phyloP scores from a whole-genome alignment of 2,329 filamentous ascomycete genomes.

The Remersonia thermophila region DNA sequence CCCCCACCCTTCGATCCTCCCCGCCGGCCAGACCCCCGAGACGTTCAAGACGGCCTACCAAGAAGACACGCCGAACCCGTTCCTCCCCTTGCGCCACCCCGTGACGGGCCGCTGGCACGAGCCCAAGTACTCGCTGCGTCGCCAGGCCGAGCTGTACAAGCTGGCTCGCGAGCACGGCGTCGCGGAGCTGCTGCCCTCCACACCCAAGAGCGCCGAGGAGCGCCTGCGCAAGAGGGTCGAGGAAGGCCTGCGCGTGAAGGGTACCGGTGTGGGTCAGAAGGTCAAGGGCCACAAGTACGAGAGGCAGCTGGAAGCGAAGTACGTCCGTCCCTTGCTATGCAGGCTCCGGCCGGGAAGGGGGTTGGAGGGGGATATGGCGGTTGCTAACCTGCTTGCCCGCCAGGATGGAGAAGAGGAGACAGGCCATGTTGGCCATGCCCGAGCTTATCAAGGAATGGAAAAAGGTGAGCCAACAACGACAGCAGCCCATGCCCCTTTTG shows the following conservation, averaged over 20 bases:
- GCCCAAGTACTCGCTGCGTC: slow-evolving; percentile 68
- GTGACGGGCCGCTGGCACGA: slow-evolving; percentile 72
- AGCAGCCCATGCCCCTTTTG: neutral
- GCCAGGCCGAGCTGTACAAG: slow-evolving; percentile 85
- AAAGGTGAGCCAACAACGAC: slow-evolving; percentile 55
- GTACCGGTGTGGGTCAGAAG: slow-evolving; percentile 80
- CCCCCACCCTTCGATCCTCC: slow-evolving; percentile 55
- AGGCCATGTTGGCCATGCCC: slow-evolving; percentile 92
- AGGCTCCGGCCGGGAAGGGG: neutral
- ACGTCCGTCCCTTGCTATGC: slow-evolving; percentile 29
- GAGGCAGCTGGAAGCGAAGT: slow-evolving; percentile 65
- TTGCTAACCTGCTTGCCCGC: slow-evolving; percentile 21
- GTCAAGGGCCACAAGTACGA: slow-evolving; percentile 96
- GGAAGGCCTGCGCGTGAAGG: slow-evolving; percentile 73
- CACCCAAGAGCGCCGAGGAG: slow-evolving; percentile 65
- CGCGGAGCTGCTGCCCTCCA: slow-evolving; percentile 66
- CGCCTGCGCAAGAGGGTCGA: slow-evolving; percentile 79
- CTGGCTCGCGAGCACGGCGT: slow-evolving; percentile 68
- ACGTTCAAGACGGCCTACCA: slow-evolving; percentile 37
- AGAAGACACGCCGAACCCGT: slow-evolving; percentile 59
- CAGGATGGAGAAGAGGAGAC: slow-evolving; percentile 75
- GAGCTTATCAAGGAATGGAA: slow-evolving; percentile 88
- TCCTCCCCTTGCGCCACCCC: slow-evolving; percentile 66
- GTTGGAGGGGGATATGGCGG: neutral
- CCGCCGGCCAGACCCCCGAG: slow-evolving; percentile 29